Base-by-base conservation (phyloP, 1,284 basidiomycete genomes). In the Heterobasidion parviporum region DNA sequence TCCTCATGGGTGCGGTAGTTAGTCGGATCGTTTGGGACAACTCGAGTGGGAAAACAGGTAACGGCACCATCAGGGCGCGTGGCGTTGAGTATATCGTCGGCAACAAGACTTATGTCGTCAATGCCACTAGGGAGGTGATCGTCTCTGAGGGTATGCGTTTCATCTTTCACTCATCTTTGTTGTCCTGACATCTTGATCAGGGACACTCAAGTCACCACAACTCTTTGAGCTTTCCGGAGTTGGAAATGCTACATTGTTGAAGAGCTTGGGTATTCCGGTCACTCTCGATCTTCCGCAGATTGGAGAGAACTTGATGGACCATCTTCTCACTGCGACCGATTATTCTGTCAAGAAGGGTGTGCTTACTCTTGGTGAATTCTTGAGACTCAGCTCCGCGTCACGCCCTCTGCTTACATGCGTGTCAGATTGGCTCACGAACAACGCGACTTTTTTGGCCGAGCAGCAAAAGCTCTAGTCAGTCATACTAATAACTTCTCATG, bases 141-240 rank as follows among this genome's bases (percentile, higher is more conserved):
- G 3, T 53, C 50, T 35, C 54, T 36, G 38, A 8, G n/a, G 15
- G 33, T 41, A 48, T 10, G 46, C 9, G 3, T 8, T 12, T 10
- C 46, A 16, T 12, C 6, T 6, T 48, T 32, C n/a, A 16, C 10
- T 48, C 3, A 15, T 4, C 18, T 48, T 20, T n/a, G 38, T 12
- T n/a, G 5, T 48, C 16, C 9, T 48, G 46, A 48, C 46, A 6
- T 3, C 10, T 8, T n/a, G 8, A 12, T n/a, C 15, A 60, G 60
- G 60, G 8, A 54, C 60, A 10, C 49, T 61, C 18, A 50, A 61
- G 46, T 60, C 56, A 7, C 60, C 60, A 34, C 60, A 60, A 50
- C 55, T 60, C 15, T 59, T 61, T 4, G 60, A 61, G 26, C 36
- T 60, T n/a, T 61, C 59, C 0, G 60, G 60, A 5, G 54, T 61